Conservation (phyloP, 352 stramenopile genomes). For the Phytophthora ramorum region DNA sequence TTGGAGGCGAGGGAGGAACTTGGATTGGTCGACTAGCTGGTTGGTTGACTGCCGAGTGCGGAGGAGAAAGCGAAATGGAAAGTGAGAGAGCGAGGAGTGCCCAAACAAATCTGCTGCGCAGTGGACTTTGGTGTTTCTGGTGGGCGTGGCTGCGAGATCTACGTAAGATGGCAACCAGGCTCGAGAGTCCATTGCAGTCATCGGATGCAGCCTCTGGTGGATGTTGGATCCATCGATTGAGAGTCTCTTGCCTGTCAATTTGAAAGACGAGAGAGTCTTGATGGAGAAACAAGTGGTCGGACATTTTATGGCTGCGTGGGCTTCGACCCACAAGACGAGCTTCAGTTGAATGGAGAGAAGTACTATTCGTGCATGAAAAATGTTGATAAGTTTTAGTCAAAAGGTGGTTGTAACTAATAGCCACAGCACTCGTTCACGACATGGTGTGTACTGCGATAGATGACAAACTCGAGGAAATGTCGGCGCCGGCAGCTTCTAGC, state of each 20-base stretch:
- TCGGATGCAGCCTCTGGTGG: no score
- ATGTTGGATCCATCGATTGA: not conserved
- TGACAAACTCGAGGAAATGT: no score
- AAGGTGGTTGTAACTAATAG: no score
- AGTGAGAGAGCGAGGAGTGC: conserved; percentile 7
- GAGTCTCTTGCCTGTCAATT: not conserved
- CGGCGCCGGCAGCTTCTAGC: no score
- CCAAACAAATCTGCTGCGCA: not conserved
- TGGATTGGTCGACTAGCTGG: not conserved
- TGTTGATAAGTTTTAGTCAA: no score
- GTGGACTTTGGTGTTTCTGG: not conserved
- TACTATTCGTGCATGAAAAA: no score
- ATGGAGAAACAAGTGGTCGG: not conserved
- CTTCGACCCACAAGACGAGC: no score
- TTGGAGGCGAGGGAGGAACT: not conserved
- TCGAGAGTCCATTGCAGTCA: not conserved
- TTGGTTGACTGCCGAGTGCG: conserved; percentile 1
- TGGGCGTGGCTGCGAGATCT: not conserved
- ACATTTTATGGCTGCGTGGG: no score
- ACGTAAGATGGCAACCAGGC: not conserved
- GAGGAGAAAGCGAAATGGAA: conserved; percentile 2
- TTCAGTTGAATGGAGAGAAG: no score
- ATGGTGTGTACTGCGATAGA: no score
- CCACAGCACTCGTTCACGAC: no score
- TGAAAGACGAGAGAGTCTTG: not conserved